Percentiles rank a stretch among this genome's conserved stretches.
phyloP scores from a whole-genome alignment of 2,329 filamentous ascomycete genomes.

The Hortaea werneckii region DNA sequence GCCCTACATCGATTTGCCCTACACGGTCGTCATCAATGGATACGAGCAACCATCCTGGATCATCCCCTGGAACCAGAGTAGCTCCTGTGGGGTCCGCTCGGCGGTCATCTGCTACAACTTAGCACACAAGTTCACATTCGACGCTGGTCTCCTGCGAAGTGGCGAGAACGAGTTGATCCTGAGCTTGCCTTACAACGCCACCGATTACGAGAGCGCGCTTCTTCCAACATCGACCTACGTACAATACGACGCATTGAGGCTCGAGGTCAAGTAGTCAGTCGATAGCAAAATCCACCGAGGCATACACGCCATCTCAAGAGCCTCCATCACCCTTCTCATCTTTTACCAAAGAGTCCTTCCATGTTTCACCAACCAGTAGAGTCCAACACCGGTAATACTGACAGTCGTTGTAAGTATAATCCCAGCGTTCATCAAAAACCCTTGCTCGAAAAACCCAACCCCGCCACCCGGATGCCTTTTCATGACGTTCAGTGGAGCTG shows the following conservation, averaged over 20 bases:
- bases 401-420: slow-evolving; percentile 19
- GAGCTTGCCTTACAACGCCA: slow-evolving; percentile 50
- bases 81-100: slow-evolving; percentile 51
- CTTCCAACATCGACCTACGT: slow-evolving; percentile 48
- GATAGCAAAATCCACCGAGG: not conserved
- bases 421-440: slow-evolving; percentile 27
- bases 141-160: slow-evolving; percentile 37
- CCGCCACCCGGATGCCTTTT: slow-evolving; percentile 28
- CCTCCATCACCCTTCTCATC: not conserved
- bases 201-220: slow-evolving; percentile 48
- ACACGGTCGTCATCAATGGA: slow-evolving; percentile 40
- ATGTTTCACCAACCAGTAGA: slow-evolving; percentile 11
- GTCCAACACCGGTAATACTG: slow-evolving; percentile 8
- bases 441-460: slow-evolving; percentile 30
- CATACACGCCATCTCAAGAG: not conserved
- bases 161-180: slow-evolving; percentile 48
- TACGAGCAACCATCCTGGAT: slow-evolving; percentile 41
- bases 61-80: slow-evolving; percentile 48
- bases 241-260: slow-evolving; percentile 54
- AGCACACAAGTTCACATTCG: slow-evolving; percentile 50
- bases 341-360: slow-evolving; percentile 1
- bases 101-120: slow-evolving; percentile 54
- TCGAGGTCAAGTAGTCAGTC: slow-evolving; percentile 37
- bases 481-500: slow-evolving; percentile 15
- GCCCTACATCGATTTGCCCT: slow-evolving; percentile 43